Evolutionary conservation across 306 rosid species (phyloP).

Genomic region (Aeschynomene evenia): DNA sequence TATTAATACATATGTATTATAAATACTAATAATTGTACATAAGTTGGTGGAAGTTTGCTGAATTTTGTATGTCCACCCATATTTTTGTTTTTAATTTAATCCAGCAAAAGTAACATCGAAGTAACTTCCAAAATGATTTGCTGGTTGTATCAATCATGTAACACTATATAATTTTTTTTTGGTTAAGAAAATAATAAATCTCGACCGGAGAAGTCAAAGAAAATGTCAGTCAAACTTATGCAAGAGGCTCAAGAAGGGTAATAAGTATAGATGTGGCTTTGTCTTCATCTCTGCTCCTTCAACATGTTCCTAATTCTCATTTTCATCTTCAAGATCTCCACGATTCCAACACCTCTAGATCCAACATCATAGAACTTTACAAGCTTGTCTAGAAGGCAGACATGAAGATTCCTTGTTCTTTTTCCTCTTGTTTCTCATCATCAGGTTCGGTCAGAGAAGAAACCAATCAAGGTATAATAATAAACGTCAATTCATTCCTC

Average conservation of each 20-base stretch:
- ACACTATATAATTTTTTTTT: too few species aligned
- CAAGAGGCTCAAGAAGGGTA: too few species aligned
- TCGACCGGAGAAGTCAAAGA: background rate
- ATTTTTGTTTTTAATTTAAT: too few species aligned
- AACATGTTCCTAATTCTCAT: background rate
- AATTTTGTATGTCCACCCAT: too few species aligned
- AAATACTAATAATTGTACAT: too few species aligned
- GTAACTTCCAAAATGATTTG: too few species aligned
- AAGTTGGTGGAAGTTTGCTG: too few species aligned
- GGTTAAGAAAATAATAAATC: too few species aligned
- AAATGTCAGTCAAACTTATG: background rate
- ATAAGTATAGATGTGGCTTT: background rate
- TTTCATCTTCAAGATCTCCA: background rate
- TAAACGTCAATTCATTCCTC: background rate
- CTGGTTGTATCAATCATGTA: too few species aligned
- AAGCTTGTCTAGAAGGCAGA: background rate
- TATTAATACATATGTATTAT: too few species aligned
- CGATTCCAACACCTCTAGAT: background rate
- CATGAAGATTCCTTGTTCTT: slow-evolving; percentile 34
- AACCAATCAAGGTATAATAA: slow-evolving; percentile 35
- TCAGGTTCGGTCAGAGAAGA: slow-evolving; percentile 23
- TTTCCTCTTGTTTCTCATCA: slow-evolving; percentile 25
- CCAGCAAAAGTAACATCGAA: too few species aligned
- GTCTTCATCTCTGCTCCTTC: background rate
- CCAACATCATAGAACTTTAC: background rate